phyloP scores from a whole-genome alignment of 306 rosid species.

The Spatholobus suberectus region DNA sequence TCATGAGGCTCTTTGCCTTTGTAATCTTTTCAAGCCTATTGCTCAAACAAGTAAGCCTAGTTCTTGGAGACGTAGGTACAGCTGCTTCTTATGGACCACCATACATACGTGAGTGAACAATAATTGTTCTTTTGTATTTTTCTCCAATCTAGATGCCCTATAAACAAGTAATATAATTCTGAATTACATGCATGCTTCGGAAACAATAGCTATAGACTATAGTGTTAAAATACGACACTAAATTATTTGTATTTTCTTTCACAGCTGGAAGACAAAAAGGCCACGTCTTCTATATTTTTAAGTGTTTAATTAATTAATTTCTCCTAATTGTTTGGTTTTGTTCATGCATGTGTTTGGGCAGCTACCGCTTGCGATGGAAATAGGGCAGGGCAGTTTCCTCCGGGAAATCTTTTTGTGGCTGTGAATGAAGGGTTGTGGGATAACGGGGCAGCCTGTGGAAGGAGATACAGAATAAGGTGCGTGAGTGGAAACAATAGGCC shows the following conservation, averaged over 20 bases:
- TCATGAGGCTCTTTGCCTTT: neutral
- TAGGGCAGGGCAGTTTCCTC: slow-evolving; percentile 54
- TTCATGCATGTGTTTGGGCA: slow-evolving; percentile 32
- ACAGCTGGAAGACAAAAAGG: neutral
- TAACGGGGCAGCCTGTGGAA: slow-evolving; percentile 79
- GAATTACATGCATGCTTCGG: too few relatives aligned
- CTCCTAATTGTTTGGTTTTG: neutral
- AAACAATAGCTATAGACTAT: neutral
- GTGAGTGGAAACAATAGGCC: slow-evolving; percentile 66
- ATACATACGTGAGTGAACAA: slow-evolving; percentile 56
- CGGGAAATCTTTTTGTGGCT: slow-evolving; percentile 54
- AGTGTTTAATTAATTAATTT: too few relatives aligned
- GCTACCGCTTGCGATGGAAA: slow-evolving; percentile 67
- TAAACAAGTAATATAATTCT: too few relatives aligned
- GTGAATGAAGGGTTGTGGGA: slow-evolving; percentile 85
- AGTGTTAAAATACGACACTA: neutral
- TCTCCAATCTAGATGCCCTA: neutral
- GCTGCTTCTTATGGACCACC: slow-evolving; percentile 65
- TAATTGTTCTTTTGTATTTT: neutral
- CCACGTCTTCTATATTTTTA: too few relatives aligned
- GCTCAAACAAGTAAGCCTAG: slow-evolving; percentile 12
- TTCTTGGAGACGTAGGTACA: slow-evolving; percentile 56
- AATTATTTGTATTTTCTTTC: neutral
- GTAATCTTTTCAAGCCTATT: slow-evolving; percentile 37
- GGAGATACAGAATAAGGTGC: slow-evolving; percentile 72